phyloP scores from a whole-genome alignment of 2,329 filamentous ascomycete genomes.

The Nigrograna mackinnonii region DNA sequence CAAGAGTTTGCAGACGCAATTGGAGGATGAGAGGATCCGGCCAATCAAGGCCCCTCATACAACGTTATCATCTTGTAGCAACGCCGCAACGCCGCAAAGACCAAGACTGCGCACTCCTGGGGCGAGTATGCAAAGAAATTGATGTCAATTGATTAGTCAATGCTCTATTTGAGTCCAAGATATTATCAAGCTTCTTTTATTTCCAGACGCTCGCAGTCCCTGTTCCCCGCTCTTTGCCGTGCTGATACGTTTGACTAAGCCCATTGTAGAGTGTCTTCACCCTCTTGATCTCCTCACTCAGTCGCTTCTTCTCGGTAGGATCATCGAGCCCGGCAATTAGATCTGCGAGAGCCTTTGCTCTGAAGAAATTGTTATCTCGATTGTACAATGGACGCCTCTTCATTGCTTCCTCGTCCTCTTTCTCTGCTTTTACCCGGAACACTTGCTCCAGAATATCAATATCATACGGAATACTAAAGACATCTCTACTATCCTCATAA shows the following conservation, averaged over 20 bases:
- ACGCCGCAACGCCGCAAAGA: too few relatives aligned
- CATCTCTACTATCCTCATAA: slow-evolving; percentile 60
- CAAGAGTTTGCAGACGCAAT: too few relatives aligned
- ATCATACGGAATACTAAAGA: slow-evolving; percentile 61
- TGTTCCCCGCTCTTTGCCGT: neutral
- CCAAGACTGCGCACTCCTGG: too few relatives aligned
- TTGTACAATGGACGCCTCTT: slow-evolving; percentile 55
- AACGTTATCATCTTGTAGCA: too few relatives aligned
- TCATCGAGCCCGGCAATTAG: slow-evolving; percentile 30
- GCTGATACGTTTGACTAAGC: neutral
- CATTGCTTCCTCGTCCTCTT: slow-evolving; percentile 31
- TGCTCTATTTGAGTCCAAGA: too few relatives aligned
- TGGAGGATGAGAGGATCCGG: too few relatives aligned
- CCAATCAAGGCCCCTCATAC: too few relatives aligned
- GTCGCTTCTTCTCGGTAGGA: neutral
- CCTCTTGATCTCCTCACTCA: neutral
- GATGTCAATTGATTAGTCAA: too few relatives aligned
- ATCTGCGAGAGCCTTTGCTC: slow-evolving; percentile 16
- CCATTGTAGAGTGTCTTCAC: neutral
- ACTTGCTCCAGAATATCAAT: slow-evolving; percentile 62
- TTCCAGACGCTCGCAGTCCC: neutral
- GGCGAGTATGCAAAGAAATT: too few relatives aligned
- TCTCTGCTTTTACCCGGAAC: slow-evolving; percentile 52
- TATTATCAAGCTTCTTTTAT: too few relatives aligned
- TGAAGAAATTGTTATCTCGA: slow-evolving; percentile 60